A percentile compares a stretch with the other conserved stretches of the same genome.
Conservation (phyloP, 306 rosid genomes). For the Gillenia trifoliata region DNA sequence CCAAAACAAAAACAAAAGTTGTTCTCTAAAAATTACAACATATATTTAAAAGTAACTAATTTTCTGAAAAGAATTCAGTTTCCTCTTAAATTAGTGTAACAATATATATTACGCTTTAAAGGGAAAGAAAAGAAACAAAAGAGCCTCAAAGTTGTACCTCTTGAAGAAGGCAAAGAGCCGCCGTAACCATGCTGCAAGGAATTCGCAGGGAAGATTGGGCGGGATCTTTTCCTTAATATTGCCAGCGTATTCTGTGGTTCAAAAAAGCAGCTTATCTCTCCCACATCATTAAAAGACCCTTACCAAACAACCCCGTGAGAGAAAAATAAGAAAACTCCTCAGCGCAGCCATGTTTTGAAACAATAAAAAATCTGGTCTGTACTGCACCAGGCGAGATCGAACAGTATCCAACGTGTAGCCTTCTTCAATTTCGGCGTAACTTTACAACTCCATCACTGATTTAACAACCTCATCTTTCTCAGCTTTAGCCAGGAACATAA, state of each 20-base stretch:
- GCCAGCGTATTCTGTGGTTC: slow-evolving; percentile 95
- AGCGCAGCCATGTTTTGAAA: too few relatives aligned
- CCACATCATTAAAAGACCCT: slow-evolving; percentile 86
- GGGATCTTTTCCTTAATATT: slow-evolving; percentile 69
- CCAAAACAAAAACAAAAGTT: too few relatives aligned
- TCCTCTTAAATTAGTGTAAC: too few relatives aligned
- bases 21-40: not conserved
- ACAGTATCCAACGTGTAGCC: slow-evolving; percentile 76
- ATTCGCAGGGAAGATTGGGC: slow-evolving; percentile 73
- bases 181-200: slow-evolving; percentile 88
- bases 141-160: slow-evolving; percentile 45
- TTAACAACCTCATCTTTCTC: slow-evolving; percentile 99
- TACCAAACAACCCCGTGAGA: slow-evolving; percentile 22
- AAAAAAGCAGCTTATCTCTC: slow-evolving; percentile 96
- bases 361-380: slow-evolving; percentile 2
- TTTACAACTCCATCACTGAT: slow-evolving; percentile 78
- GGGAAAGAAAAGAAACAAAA: not conserved
- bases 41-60: too few relatives aligned
- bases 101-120: not conserved
- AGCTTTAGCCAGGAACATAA: slow-evolving; percentile 71
- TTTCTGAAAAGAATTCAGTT: too few relatives aligned
- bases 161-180: slow-evolving; percentile 93
- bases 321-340: too few relatives aligned
- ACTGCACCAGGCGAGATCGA: slow-evolving; percentile 83
- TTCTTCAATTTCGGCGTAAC: slow-evolving; percentile 80